Evolutionary conservation across 1,284 basidiomycete genomes (phyloP).

Genomic region (Microbotryomycetes sp.): DNA sequence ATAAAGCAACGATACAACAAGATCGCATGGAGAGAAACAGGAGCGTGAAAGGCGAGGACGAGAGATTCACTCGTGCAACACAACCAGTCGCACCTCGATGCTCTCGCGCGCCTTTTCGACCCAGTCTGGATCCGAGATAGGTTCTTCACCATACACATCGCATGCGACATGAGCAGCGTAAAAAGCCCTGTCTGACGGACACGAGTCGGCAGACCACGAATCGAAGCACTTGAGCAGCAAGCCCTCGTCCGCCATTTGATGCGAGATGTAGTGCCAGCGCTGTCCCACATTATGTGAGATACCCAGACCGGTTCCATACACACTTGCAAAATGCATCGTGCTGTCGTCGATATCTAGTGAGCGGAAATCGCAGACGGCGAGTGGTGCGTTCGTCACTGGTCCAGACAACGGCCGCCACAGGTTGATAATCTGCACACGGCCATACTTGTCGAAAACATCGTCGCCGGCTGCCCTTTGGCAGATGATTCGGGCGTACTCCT

Average conservation of each 20-base stretch:
- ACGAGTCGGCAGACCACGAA: constrained; percentile 26
- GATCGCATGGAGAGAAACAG: no score
- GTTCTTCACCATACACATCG: constrained; percentile 10
- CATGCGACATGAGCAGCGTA: constrained; percentile 13
- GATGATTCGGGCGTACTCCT: constrained; percentile 24
- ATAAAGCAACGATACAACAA: no score
- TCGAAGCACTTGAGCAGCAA: constrained; percentile 38
- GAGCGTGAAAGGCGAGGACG: no score
- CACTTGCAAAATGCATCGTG: constrained; percentile 23
- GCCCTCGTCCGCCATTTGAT: constrained; percentile 37
- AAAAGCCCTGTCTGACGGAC: constrained; percentile 10
- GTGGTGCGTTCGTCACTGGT: constrained; percentile 38
- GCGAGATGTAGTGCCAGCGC: constrained; percentile 36
- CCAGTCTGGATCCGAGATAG: background rate
- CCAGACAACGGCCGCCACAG: constrained; percentile 36
- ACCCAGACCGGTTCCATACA: constrained; percentile 34
- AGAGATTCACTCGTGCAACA: constrained; percentile 5
- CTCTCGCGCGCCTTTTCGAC: constrained; percentile 6
- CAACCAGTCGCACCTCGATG: constrained; percentile 16
- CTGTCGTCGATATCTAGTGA: constrained; percentile 22
- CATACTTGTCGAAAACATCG: constrained; percentile 19
- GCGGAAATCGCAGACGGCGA: constrained; percentile 32
- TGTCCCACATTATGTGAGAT: constrained; percentile 31
- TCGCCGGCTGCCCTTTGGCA: constrained; percentile 18
- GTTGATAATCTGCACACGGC: constrained; percentile 36